A percentile compares a stretch with the other conserved stretches of the same genome.
Conservation (phyloP, 805 yeast genomes). For the Candida nonsorbophila region DNA sequence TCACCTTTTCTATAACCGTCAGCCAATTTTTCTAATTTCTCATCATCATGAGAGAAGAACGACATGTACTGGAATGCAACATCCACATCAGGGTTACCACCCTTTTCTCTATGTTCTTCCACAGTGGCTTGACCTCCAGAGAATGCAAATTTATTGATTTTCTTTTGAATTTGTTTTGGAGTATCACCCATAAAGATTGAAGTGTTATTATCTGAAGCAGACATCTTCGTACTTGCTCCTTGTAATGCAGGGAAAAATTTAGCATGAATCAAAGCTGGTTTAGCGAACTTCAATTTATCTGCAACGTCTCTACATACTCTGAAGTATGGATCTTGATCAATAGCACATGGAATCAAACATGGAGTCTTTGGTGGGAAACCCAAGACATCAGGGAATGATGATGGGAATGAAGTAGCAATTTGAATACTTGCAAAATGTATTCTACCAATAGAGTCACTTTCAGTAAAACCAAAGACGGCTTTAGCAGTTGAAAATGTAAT, state of each 20-base stretch:
- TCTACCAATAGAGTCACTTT: slow-evolving; percentile 91
- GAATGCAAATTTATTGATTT: slow-evolving; percentile 93
- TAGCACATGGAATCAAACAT: slow-evolving; percentile 96
- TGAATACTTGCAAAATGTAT: slow-evolving; percentile 94
- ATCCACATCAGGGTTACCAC: slow-evolving; percentile 94
- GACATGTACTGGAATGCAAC: slow-evolving; percentile 91
- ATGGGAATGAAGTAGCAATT: slow-evolving; percentile 93
- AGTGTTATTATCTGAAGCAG: slow-evolving; percentile 85
- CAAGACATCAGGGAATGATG: slow-evolving; percentile 90
- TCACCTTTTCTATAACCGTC: slow-evolving; percentile 74
- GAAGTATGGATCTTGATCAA: slow-evolving; percentile 98
- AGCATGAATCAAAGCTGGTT: slow-evolving; percentile 90
- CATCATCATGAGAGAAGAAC: slow-evolving; percentile 89
- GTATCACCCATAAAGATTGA: slow-evolving; percentile 96
- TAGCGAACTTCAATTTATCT: slow-evolving; percentile 79
- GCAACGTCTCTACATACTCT: slow-evolving; percentile 98
- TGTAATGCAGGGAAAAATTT: slow-evolving; percentile 97
- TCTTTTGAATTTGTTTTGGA: slow-evolving; percentile 84
- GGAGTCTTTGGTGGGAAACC: slow-evolving; percentile 88
- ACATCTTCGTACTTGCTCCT: slow-evolving; percentile 95
- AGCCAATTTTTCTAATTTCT: slow-evolving; percentile 55
- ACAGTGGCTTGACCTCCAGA: slow-evolving; percentile 86
- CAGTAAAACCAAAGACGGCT: slow-evolving; percentile 94
- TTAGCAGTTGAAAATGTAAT: slow-evolving; percentile 96
- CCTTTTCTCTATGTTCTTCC: slow-evolving; percentile 85